Evolutionary conservation across 169 alveolate species (phyloP), one percentile per base, ranked within the genome.

Genomic region (Besnoitia besnoiti): DNA sequence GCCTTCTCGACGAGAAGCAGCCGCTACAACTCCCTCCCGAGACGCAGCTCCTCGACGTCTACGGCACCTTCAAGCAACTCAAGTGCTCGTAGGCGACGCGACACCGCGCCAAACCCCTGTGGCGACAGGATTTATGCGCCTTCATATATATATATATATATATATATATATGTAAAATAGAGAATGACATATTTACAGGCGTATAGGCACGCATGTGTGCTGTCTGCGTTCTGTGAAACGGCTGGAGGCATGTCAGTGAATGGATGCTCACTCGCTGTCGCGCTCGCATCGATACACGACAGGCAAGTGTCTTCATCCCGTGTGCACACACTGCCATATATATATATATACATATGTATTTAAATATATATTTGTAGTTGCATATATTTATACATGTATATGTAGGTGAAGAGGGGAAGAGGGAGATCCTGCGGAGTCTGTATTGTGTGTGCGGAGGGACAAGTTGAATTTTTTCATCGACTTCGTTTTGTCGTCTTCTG

Each of bases 11-110:
- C 39, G 94, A 91, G 50, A 39, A 30, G 37, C 89, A 91, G 61
- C 85, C 80, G 82, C 91, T 91, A 12, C 94, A 91, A 89, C 87
- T 91, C 73, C 91, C 90, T 3, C 94, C 94, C n/a, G 91, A 91
- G 88, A 85, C 94, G 40, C 91, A 91, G 7, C 91, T 91, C 39
- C 12, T 82, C 67, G 90, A 91, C 3, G 89, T 91, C 50, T 91
- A 91, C 82, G 75, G 90, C 39, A 37, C 84, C 44, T 82, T 91
- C 91, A 89, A 79, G n/a, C 84, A 82, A 47, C 89, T 91, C 61
- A 82, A 82, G 16, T 49, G 90, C 90, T 33, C 75, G 90, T 49
- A 82, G 47, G 90, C 44, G 21, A 77, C 8, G 85, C 5, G 8
- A 33, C 10, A 16, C 33, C n/a, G n/a, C n/a, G n/a, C n/a, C n/a